Evolutionary conservation across 805 yeast species (phyloP).

Genomic region (Priceomyces melissophilus): DNA sequence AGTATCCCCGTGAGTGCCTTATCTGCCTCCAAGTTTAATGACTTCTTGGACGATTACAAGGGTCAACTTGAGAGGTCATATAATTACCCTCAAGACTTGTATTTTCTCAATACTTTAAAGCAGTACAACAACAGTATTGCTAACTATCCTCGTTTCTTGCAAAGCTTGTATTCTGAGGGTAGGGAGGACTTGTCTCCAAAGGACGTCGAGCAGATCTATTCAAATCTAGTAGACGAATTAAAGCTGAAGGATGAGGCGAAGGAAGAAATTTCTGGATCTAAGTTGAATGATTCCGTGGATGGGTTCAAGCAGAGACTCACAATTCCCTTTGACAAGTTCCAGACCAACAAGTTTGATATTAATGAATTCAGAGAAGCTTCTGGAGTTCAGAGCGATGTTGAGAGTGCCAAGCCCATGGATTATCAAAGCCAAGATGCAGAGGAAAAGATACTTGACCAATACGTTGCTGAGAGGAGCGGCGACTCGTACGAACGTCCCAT

Average conservation of each 20-base stretch:
- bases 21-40: constrained; percentile 11
- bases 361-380: constrained; percentile 13
- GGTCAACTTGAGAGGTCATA: constrained; percentile 6
- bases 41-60: constrained; percentile 8
- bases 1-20: constrained; percentile 6
- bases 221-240: constrained; percentile 14
- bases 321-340: constrained; percentile 2
- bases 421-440: neutral
- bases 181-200: constrained; percentile 6
- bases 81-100: constrained; percentile 10
- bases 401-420: neutral
- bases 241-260: neutral
- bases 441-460: constrained; percentile 9
- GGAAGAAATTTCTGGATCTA: neutral
- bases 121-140: constrained; percentile 15
- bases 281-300: neutral
- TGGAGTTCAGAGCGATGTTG: neutral
- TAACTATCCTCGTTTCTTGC: constrained; percentile 19
- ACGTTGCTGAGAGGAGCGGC: constrained; percentile 17
- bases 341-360: constrained; percentile 17
- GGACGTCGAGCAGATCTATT: constrained; percentile 17
- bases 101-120: constrained; percentile 12
- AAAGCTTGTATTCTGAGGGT: constrained; percentile 14
- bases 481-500: constrained; percentile 8
- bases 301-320: constrained; percentile 5